phyloP scores from a whole-genome alignment of 352 stramenopile genomes.

The Phytophthora palmivora region DNA sequence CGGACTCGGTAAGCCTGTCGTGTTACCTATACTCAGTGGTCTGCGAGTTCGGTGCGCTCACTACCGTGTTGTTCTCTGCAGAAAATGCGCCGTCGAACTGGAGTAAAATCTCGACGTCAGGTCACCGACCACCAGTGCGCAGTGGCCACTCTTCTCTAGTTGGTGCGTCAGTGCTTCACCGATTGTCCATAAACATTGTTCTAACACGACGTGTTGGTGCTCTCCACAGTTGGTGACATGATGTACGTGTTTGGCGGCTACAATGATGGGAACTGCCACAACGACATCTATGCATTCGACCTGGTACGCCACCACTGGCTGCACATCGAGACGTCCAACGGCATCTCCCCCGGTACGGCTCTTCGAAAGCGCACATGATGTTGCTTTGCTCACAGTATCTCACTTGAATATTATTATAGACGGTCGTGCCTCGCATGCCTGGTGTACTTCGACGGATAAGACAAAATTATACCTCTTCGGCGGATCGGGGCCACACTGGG shows the following conservation, averaged over 20 bases:
- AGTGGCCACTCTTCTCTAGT: slow-evolving; percentile 85
- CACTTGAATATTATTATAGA: slow-evolving; percentile 35
- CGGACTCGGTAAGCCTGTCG: slow-evolving; percentile 46
- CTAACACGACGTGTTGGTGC: slow-evolving; percentile 9
- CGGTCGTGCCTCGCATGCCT: slow-evolving; percentile 77
- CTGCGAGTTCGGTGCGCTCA: not conserved
- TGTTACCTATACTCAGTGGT: not conserved
- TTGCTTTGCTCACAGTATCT: too few species aligned
- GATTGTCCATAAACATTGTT: not conserved
- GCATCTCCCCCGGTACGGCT: slow-evolving; percentile 66
- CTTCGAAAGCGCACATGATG: not conserved
- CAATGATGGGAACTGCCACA: slow-evolving; percentile 89
- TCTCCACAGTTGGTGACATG: slow-evolving; percentile 59
- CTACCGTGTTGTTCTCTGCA: slow-evolving; percentile 19
- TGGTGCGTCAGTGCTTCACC: slow-evolving; percentile 44
- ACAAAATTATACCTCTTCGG: slow-evolving; percentile 84
- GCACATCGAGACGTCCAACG: slow-evolving; percentile 77
- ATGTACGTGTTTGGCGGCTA: slow-evolving; percentile 89
- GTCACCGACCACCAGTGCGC: slow-evolving; percentile 70
- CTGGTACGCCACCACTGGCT: slow-evolving; percentile 82
- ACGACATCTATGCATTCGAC: slow-evolving; percentile 86
- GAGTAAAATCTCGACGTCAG: slow-evolving; percentile 78
- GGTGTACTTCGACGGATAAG: slow-evolving; percentile 76
- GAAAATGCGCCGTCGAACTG: slow-evolving; percentile 70
- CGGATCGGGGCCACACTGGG: slow-evolving; percentile 81